Conservation (phyloP, 257 asterid genomes). For the Cinchona pubescens region DNA sequence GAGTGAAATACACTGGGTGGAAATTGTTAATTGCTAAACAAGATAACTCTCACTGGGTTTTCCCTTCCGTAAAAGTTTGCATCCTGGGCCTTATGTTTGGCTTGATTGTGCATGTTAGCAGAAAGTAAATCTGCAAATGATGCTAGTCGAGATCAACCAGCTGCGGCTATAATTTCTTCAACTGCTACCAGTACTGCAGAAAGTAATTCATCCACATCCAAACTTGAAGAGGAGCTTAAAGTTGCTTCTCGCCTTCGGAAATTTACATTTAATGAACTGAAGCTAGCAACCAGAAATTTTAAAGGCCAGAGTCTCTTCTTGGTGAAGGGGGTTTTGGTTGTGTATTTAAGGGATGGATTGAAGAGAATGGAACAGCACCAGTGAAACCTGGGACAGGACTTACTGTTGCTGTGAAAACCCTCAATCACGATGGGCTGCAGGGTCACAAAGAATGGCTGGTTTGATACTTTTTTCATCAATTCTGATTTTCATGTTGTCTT, state of each 20-base stretch:
- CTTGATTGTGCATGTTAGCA: constrained; percentile 31
- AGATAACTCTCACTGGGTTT: background rate
- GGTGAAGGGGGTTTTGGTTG: constrained; percentile 99
- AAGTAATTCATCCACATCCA: constrained; percentile 68
- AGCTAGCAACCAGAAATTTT: constrained; percentile 85
- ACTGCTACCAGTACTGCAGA: constrained; percentile 67
- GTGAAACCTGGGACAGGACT: constrained; percentile 99
- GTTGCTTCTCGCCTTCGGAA: constrained; percentile 82
- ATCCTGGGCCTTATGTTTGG: constrained; percentile 23
- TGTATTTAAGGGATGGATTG: constrained; percentile 98
- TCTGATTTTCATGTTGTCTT: constrained; percentile 13
- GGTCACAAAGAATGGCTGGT: constrained; percentile 99
- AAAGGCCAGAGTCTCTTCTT: constrained; percentile 96
- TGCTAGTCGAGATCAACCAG: constrained; percentile 64
- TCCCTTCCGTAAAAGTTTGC: background rate
- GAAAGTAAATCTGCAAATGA: constrained; percentile 69
- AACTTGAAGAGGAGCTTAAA: constrained; percentile 82
- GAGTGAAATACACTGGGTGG: background rate
- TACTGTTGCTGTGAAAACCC: constrained; percentile 95
- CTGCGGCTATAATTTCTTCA: constrained; percentile 55
- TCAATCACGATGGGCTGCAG: constrained; percentile 96
- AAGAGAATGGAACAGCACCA: constrained; percentile 98
- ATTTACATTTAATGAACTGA: constrained; percentile 80
- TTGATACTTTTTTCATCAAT: constrained; percentile 34
- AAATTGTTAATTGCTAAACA: background rate